Evolutionary conservation across 1,139 yeast genomes (phyloP).

Genomic region (Waltiozyma sp.): DNA sequence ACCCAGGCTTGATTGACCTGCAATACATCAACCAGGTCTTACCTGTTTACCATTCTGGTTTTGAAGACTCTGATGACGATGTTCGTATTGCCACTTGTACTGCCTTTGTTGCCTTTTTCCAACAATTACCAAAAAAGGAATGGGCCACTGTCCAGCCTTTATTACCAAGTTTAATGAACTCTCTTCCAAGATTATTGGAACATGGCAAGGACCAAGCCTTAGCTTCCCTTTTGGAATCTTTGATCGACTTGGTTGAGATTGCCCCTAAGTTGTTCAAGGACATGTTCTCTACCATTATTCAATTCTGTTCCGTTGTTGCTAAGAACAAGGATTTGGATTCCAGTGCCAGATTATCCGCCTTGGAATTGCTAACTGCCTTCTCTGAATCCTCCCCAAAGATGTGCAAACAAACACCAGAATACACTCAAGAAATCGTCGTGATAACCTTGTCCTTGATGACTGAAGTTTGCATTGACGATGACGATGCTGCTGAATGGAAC

Average conservation of each 20-base stretch:
- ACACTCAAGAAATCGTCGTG: slow-evolving; percentile 62
- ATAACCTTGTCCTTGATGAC: slow-evolving; percentile 80
- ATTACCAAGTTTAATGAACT: slow-evolving; percentile 73
- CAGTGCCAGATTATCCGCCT: slow-evolving; percentile 70
- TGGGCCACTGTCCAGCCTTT: slow-evolving; percentile 74
- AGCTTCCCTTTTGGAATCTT: slow-evolving; percentile 76
- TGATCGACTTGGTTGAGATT: slow-evolving; percentile 81
- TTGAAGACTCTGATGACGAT: slow-evolving; percentile 65
- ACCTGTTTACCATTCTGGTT: slow-evolving; percentile 69
- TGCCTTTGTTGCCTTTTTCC: slow-evolving; percentile 86
- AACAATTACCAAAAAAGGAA: slow-evolving; percentile 61
- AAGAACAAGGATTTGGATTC: slow-evolving; percentile 75
- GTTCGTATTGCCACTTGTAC: slow-evolving; percentile 88
- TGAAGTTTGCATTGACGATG: slow-evolving; percentile 84
- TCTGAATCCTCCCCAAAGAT: slow-evolving; percentile 90
- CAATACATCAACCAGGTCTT: slow-evolving; percentile 45
- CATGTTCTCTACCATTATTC: slow-evolving; percentile 78
- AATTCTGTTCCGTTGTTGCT: slow-evolving; percentile 72
- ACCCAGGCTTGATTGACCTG: slow-evolving; percentile 67
- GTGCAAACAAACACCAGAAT: slow-evolving; percentile 76
- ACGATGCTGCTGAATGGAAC: slow-evolving; percentile 74
- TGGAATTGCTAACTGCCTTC: slow-evolving; percentile 81
- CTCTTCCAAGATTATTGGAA: slow-evolving; percentile 74
- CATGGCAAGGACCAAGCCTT: slow-evolving; percentile 73
- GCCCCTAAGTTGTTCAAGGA: slow-evolving; percentile 93